These are phyloP conservation scores for Aspergillus sclerotialis DNA, from an alignment of 2,329 filamentous ascomycete genomes.

Conservation along the genomic window DNA sequence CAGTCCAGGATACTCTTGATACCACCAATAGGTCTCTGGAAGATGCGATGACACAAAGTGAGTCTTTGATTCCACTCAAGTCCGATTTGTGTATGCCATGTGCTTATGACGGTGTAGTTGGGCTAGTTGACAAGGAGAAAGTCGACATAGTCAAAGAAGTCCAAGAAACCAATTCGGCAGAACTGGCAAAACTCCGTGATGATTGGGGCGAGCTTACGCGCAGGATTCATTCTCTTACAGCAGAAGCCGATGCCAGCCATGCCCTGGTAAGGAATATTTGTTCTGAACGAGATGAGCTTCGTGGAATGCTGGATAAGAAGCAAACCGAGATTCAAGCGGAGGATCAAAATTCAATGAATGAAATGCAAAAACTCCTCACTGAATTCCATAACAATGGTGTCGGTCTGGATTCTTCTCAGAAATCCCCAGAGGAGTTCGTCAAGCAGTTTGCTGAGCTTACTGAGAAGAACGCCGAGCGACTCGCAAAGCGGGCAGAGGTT, in stretches of 20 bases:
- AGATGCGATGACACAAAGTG: conserved; percentile 30
- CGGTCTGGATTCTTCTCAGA: conserved; percentile 23
- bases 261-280: conserved; percentile 31
- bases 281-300: conserved; percentile 33
- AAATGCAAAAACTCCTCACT: conserved; percentile 35
- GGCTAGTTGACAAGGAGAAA: conserved; percentile 31
- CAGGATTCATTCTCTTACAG: conserved; percentile 30
- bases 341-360: conserved; percentile 32
- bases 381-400: conserved; percentile 30
- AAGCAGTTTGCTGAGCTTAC: conserved; percentile 46
- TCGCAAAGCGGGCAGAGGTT: conserved; percentile 38
- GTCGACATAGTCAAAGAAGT: conserved; percentile 30
- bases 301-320: conserved; percentile 31
- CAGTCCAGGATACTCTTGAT: conserved; percentile 30
- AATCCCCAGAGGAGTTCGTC: conserved; percentile 32
- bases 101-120: conserved; percentile 23
- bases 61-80: conserved; percentile 8
- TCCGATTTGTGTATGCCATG: neutral
- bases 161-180: conserved; percentile 27
- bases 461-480: conserved; percentile 46
- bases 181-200: conserved; percentile 26
- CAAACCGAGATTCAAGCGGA: conserved; percentile 33
- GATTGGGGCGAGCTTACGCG: conserved; percentile 28
- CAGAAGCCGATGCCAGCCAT: conserved; percentile 33
- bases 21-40: conserved; percentile 28